Evolutionary conservation across 176 grass and related monocot species (phyloP), one percentile per base, ranked within the genome.

Genomic region (Oryza nivara): DNA sequence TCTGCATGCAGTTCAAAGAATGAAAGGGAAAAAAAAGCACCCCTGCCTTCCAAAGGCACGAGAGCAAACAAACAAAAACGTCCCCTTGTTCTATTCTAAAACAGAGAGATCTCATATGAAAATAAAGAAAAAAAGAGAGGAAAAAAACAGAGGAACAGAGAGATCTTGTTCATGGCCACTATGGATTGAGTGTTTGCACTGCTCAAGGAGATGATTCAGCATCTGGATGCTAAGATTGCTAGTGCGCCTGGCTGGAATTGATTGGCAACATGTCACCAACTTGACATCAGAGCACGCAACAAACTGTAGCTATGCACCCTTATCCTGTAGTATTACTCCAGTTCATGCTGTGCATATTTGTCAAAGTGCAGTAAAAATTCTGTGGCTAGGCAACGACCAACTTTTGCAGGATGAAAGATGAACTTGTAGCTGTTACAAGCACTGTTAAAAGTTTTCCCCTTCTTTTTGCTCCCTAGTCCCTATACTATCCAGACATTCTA

Each of bases 41-140:
- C 15, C 67, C 20, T n/a, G 67, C 88, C 35, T 86, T 82, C 78
- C 14, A 43, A 90, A 60, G 35, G 84, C 83, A 74, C 83, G 56
- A 86, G 73, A 73, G 73, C 83, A 68, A 72, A 19, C 73, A 5
- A 67, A 82, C 88, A 86, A 86, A 77, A 65, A 82, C 22, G 40
- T 0, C 48, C 20, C 15, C 68, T 5, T 73, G 83, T 65, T 76
- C 30, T 77, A 38, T 14, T 71, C 23, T 9, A 52, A 28, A 75
- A 56, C 6, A 16, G 28, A 40, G 30, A 3, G 70, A 75, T 72
- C 43, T 56, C 49, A 5, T 52, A 4, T 52, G 6, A 52, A 52
- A 6, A 16, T 41, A 52, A 6, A 17, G 49, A 6, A 52, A 52
- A 51, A 52, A 52, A 17, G 49, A 52, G 49, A 52, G 4, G 49